Evolutionary conservation across 75 land plant genomes (phyloP), one percentile per base, ranked within the genome.

Genomic region (Picea sitchensis): DNA sequence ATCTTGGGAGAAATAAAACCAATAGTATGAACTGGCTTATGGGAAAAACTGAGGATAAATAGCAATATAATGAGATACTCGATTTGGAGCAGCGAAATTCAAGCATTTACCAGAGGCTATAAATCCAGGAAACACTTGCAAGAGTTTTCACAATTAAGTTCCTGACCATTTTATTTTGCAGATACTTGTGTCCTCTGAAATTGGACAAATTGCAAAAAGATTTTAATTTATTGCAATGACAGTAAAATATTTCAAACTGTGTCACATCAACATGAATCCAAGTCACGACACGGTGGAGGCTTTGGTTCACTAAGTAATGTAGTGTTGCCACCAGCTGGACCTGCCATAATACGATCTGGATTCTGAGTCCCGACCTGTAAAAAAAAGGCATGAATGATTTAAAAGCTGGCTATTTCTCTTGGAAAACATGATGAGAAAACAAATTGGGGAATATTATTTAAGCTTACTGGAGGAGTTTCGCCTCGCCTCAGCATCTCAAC

Each of bases 341-440:
- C 98, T 56, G 87, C 68, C 64, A 54, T 91, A 36, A 80, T 87
- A 41, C 99, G 90, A 11, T 76, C 7, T n/a, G 95, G 91, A 78
- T 97, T 88, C 81, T 97, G 99, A 15, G 99, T 97, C 41, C 99
- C 99, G 78, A 72, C 87, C 98, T 95, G 92, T 80, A 85, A 79
- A 26, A 31, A 47, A 54, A 81, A 41, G 4, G 32, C 23, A 44
- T 18, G 21, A 26, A 30, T n/a, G 54, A 82, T 21, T 61, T 36
- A 32, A 72, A 54, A 38, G 57, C 17, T 65, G 59, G 38, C 68
- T 21, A 72, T 21, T n/a, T 12, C 18, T 77, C 62, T 36, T 31
- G 21, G 59, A 36, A 31, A 64, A 23, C 26, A 26, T 30, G 15
- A 18, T 17, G 62, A 76, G 38, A 60, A 17, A 2, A 41, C 60